These are phyloP conservation scores for Rhodotorula sp. DNA, from an alignment of 1,284 basidiomycete genomes.

Conservation along the genomic window DNA sequence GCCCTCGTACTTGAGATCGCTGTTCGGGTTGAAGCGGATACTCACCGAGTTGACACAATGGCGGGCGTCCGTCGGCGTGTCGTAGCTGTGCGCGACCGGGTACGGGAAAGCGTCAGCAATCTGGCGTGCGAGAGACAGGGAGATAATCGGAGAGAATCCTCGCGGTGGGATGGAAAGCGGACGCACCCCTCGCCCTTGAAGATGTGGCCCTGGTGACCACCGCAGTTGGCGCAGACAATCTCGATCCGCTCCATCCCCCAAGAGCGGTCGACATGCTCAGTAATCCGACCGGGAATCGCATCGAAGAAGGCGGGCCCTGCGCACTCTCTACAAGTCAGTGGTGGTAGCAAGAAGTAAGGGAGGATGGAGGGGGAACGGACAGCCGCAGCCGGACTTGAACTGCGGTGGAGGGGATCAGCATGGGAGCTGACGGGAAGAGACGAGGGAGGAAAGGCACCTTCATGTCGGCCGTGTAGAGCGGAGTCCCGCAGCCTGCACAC, in stretches of 20 bases:
- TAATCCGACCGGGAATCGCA: slow-evolving; percentile 49
- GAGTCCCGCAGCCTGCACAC: slow-evolving; percentile 36
- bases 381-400: slow-evolving; percentile 55
- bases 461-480: slow-evolving; percentile 40
- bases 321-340: not conserved
- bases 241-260: slow-evolving; percentile 54
- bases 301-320: slow-evolving; percentile 52
- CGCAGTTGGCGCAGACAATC: slow-evolving; percentile 53
- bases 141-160: no score
- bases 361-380: slow-evolving; percentile 22
- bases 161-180: not conserved
- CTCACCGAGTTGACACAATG: slow-evolving; percentile 42
- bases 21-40: slow-evolving; percentile 25
- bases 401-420: slow-evolving; percentile 37
- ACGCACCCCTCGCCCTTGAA: slow-evolving; percentile 38
- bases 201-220: slow-evolving; percentile 54
- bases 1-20: slow-evolving; percentile 4
- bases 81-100: slow-evolving; percentile 5
- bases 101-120: not conserved
- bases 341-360: no score
- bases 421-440: no score
- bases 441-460: not conserved
- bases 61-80: slow-evolving; percentile 35
- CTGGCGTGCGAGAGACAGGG: not conserved
- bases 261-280: slow-evolving; percentile 50